Percentiles rank a stretch among this genome's conserved stretches.
phyloP scores from a whole-genome alignment of 805 yeast species.

The Nakazawaea wyomingensis region DNA sequence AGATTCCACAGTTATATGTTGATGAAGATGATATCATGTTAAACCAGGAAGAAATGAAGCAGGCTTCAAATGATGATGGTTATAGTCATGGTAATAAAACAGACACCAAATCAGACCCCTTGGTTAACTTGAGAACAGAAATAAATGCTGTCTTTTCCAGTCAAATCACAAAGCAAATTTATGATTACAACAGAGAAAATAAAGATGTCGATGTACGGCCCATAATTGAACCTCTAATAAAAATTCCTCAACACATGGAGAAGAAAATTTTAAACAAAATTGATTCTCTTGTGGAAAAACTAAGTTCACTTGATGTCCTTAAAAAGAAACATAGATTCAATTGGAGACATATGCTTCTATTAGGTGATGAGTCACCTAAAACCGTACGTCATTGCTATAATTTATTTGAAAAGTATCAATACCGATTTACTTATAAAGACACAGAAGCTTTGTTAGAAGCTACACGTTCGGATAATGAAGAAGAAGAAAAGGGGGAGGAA shows the following conservation, averaged over 20 bases:
- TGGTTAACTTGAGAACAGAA: conserved; percentile 16
- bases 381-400: not conserved
- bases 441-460: not conserved
- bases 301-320: not conserved
- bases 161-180: conserved; percentile 14
- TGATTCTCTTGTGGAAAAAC: conserved; percentile 17
- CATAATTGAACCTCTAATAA: conserved; percentile 21
- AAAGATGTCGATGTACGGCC: conserved; percentile 13
- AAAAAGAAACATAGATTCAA: not conserved
- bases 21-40: conserved; percentile 18
- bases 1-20: conserved; percentile 20
- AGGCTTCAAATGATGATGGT: not conserved
- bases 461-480: too few relatives aligned
- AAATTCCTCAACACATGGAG: conserved; percentile 15
- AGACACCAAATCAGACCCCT: conserved; percentile 12
- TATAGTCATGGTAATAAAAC: conserved; percentile 3
- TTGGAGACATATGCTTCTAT: not conserved
- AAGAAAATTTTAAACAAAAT: conserved; percentile 15
- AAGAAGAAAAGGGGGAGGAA: conserved; percentile 1
- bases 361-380: not conserved
- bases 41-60: not conserved
- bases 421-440: not conserved
- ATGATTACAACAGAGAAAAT: conserved; percentile 9
- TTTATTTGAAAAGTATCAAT: not conserved
- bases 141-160: conserved; percentile 19